Percentiles rank a stretch among this genome's conserved stretches.
phyloP scores from a whole-genome alignment of 192 early-diverging fungal species.

The Rhizophagus clarus region DNA sequence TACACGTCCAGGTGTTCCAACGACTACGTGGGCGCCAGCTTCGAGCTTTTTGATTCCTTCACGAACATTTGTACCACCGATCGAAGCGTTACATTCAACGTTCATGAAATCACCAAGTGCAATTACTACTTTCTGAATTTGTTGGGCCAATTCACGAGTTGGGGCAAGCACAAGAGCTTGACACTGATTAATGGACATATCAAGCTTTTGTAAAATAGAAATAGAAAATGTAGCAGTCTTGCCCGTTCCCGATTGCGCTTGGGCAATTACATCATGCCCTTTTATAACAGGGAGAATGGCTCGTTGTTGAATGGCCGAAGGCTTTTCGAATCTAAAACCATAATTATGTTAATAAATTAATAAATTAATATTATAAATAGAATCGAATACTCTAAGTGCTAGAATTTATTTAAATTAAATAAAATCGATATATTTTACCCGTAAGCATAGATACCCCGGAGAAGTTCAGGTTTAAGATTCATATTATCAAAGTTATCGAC shows the following conservation, averaged over 20 bases:
- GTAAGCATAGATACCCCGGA: constrained; percentile 98
- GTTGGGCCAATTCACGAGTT: constrained; percentile 93
- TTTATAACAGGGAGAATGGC: constrained; percentile 88
- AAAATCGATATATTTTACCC: constrained; percentile 38
- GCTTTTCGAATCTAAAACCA: constrained; percentile 85
- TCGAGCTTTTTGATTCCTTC: constrained; percentile 93
- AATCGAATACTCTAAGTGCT: no score
- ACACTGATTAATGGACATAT: constrained; percentile 82
- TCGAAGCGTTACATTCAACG: constrained; percentile 92
- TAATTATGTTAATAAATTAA: no score
- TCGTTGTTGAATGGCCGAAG: constrained; percentile 98
- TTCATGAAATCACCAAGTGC: constrained; percentile 98
- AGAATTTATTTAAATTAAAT: no score
- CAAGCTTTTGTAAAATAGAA: constrained; percentile 87
- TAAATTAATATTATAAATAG: no score
- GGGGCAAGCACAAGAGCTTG: constrained; percentile 94
- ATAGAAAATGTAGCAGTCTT: constrained; percentile 98
- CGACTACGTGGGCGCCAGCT: constrained; percentile 88
- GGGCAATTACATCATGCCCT: constrained; percentile 94
- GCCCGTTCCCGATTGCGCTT: constrained; percentile 98
- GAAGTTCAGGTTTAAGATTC: constrained; percentile 85
- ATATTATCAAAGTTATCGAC: constrained; percentile 97
- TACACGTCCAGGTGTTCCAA: constrained; percentile 95
- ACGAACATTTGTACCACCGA: constrained; percentile 89
- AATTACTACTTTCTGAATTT: constrained; percentile 90